phyloP scores from a whole-genome alignment of 768 basidiomycete genomes.

The Udeniomyces megalosporus region DNA sequence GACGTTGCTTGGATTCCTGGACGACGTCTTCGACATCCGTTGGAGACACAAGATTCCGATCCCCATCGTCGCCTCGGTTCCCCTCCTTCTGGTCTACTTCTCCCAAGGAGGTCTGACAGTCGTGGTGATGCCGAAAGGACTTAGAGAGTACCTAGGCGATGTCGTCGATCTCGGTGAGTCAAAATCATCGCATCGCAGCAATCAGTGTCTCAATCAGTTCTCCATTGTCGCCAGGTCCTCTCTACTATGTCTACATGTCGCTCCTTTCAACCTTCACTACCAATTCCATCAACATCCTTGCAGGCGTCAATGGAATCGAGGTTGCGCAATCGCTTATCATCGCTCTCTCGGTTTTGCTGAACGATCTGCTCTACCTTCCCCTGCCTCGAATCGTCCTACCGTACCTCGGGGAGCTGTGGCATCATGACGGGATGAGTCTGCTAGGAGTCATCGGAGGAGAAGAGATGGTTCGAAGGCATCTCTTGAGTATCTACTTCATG shows the following conservation, averaged over 20 bases:
- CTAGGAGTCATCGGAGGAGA: slow-evolving; percentile 65
- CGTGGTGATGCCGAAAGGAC: slow-evolving; percentile 77
- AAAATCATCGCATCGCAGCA: too few relatives aligned
- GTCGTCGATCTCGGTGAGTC: slow-evolving; percentile 71
- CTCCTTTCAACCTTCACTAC: slow-evolving; percentile 89
- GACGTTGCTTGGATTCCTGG: slow-evolving; percentile 84
- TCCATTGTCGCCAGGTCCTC: slow-evolving; percentile 56
- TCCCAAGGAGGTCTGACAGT: slow-evolving; percentile 86
- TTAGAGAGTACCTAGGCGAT: slow-evolving; percentile 43
- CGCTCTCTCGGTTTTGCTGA: slow-evolving; percentile 70
- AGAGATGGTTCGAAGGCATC: slow-evolving; percentile 64
- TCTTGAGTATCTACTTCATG: slow-evolving; percentile 98
- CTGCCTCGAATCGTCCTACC: slow-evolving; percentile 45
- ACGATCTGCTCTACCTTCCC: slow-evolving; percentile 87
- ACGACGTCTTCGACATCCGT: slow-evolving; percentile 94
- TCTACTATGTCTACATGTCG: slow-evolving; percentile 95
- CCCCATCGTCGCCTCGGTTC: slow-evolving; percentile 86
- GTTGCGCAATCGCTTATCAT: slow-evolving; percentile 86
- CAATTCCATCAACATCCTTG: slow-evolving; percentile 96
- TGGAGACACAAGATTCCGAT: slow-evolving; percentile 98
- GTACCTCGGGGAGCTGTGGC: slow-evolving; percentile 38
- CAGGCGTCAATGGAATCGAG: slow-evolving; percentile 93
- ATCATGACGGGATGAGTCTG: slow-evolving; percentile 28
- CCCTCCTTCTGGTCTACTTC: slow-evolving; percentile 88
- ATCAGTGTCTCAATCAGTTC: background rate